Percentiles rank a stretch among this genome's conserved stretches.
These are phyloP conservation scores for Termitomyces sp. DNA, from an alignment of 768 basidiomycete genomes.

Conservation along the genomic window DNA sequence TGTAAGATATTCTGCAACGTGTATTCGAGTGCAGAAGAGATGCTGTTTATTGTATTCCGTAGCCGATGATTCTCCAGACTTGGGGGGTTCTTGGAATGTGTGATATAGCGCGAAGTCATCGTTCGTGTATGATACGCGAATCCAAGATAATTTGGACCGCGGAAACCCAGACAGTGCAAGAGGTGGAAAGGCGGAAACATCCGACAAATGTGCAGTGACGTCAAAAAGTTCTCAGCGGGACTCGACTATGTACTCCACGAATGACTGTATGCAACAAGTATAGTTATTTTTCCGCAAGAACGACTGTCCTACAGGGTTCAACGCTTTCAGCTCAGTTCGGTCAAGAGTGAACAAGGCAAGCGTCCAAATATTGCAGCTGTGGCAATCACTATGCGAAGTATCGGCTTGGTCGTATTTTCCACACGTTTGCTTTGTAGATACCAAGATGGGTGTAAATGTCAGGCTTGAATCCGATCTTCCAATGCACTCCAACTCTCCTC, in stretches of 20 bases:
- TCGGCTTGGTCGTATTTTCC: slow-evolving; percentile 29
- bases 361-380: background rate
- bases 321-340: too few relatives aligned
- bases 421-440: slow-evolving; percentile 32
- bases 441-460: slow-evolving; percentile 34
- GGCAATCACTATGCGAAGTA: slow-evolving; percentile 14
- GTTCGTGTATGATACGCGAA: background rate
- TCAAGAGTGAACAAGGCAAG: background rate
- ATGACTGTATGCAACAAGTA: background rate
- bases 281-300: background rate
- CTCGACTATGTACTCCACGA: background rate
- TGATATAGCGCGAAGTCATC: slow-evolving; percentile 14
- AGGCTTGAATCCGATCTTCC: slow-evolving; percentile 36
- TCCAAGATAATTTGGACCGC: too few relatives aligned
- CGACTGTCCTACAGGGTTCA: background rate
- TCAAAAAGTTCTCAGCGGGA: background rate
- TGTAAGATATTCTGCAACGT: background rate
- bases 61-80: slow-evolving; percentile 4
- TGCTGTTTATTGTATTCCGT: slow-evolving; percentile 3
- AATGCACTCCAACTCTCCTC: slow-evolving; percentile 25
- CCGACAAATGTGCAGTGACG: background rate
- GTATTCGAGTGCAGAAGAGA: background rate
- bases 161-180: background rate
- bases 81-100: slow-evolving; percentile 6
- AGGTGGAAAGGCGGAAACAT: background rate